phyloP scores from a whole-genome alignment of 306 rosid species.

The Cucurbita pepo region DNA sequence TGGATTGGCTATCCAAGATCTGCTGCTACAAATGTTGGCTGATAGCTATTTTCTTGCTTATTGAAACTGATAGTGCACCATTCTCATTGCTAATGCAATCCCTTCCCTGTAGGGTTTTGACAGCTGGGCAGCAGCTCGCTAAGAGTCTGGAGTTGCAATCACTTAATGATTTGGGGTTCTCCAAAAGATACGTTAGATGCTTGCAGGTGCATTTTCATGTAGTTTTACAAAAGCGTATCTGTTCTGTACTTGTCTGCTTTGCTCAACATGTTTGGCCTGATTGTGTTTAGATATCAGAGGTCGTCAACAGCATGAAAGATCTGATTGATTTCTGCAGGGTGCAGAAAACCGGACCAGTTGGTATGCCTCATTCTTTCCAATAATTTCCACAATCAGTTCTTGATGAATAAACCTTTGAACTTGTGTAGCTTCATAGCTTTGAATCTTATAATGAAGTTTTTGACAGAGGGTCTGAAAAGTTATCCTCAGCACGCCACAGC shows the following conservation, averaged over 20 bases:
- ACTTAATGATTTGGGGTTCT: slow-evolving; percentile 80
- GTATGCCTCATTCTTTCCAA: slow-evolving; percentile 9
- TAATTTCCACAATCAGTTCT: background rate
- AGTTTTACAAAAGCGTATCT: background rate
- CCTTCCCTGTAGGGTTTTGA: slow-evolving; percentile 44
- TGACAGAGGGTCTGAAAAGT: slow-evolving; percentile 76
- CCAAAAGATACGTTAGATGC: slow-evolving; percentile 95
- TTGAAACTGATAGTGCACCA: background rate
- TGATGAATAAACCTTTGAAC: background rate
- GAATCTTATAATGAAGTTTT: background rate
- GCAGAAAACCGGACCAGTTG: slow-evolving; percentile 21
- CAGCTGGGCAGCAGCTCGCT: slow-evolving; percentile 85
- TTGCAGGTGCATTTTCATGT: slow-evolving; percentile 52
- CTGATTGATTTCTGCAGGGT: slow-evolving; percentile 17
- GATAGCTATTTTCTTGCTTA: background rate
- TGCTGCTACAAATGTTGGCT: background rate
- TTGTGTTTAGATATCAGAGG: slow-evolving; percentile 18
- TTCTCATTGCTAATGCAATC: background rate
- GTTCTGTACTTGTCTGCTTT: background rate
- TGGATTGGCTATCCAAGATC: background rate
- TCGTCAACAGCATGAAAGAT: slow-evolving; percentile 22
- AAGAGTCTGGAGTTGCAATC: slow-evolving; percentile 88
- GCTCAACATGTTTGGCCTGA: background rate
- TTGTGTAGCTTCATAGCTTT: background rate
- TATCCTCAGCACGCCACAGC: slow-evolving; percentile 58